These are phyloP conservation scores for Corynespora cassiicola DNA, from an alignment of 2,329 filamentous ascomycete species.

Conservation along the genomic window DNA sequence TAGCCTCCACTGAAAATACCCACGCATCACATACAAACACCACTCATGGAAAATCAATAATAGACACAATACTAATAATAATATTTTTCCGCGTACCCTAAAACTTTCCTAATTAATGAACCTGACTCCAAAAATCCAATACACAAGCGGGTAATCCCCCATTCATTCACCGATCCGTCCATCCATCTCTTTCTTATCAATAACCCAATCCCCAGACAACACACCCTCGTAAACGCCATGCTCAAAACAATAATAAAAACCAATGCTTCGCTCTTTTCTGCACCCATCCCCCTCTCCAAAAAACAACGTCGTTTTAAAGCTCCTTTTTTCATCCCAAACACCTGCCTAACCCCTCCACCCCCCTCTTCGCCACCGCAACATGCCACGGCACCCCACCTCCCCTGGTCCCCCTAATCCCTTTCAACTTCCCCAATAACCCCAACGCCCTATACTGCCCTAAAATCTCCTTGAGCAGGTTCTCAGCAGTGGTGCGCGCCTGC, in stretches of 20 bases:
- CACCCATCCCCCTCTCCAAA: background rate
- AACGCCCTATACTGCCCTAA: slow-evolving; percentile 72
- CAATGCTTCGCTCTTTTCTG: background rate
- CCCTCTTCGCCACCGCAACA: slow-evolving; percentile 74
- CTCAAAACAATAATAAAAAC: background rate
- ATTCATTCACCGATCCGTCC: too few relatives aligned
- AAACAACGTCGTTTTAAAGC: too few relatives aligned
- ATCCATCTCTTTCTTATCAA: too few relatives aligned
- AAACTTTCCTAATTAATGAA: too few relatives aligned
- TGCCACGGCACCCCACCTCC: slow-evolving; percentile 77
- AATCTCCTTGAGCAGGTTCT: slow-evolving; percentile 73
- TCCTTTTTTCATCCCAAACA: slow-evolving; percentile 8
- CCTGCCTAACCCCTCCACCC: slow-evolving; percentile 63
- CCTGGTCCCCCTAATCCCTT: slow-evolving; percentile 63
- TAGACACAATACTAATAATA: too few relatives aligned
- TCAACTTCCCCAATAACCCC: slow-evolving; percentile 71
- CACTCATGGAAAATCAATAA: too few relatives aligned
- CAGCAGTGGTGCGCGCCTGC: slow-evolving; percentile 49
- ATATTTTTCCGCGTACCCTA: too few relatives aligned
- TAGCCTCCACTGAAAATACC: too few relatives aligned
- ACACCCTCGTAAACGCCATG: background rate
- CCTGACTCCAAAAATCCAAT: too few relatives aligned
- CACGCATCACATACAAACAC: too few relatives aligned
- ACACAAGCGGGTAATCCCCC: too few relatives aligned
- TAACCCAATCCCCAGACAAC: background rate